Evolutionary conservation across 768 basidiomycete genomes (phyloP), one percentile per base, ranked within the genome.

Genomic region (Filobasidium floriforme): DNA sequence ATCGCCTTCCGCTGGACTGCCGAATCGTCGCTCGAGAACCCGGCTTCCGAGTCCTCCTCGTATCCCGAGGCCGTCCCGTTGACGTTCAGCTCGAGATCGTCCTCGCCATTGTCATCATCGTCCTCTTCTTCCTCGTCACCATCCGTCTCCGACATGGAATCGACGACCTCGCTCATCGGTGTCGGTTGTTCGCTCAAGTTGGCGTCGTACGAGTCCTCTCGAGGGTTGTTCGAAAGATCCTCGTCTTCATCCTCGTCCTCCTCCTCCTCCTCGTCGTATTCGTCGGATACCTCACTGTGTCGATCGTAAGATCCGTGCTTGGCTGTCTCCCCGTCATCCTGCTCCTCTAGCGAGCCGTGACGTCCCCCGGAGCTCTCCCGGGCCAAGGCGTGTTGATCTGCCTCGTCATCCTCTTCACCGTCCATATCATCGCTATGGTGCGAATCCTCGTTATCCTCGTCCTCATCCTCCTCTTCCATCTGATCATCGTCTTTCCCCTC

Each of bases 21-120:
- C 15, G 22, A 49, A 32, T 63, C 44, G 24, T 64, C 62, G 41
- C 46, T 43, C 1, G 62, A 52, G 40, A 59, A 37, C 26, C 61
- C 60, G 7, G 67, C 62, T 55, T 68, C 67, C 10, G 67, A 68
- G 40, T 68, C 67, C 59, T 68, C 67, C 59, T 68, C 67, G 59
- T 68, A 68, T 4, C 67, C 67, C 10, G 67, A 68, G 10, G 19
- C 59, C 26, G 54, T 57, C 24, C 54, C 54, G 14, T 57, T 24
- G n/a, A 57, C 14, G 24, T 57, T 32, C 32, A 37, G 32, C 32
- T 37, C 32, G 29, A 15, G 18, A 60, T 60, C 59, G 32, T 63
- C 51, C 14, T 52, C 49, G 29, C 14, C 62, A 6, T 52, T 49
- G 22, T 63, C 62, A n/a, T 63, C 62, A 18, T 63, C 64, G 11